These are phyloP conservation scores for Podaxis sp. DNA, from an alignment of 768 basidiomycete species.

Conservation along the genomic window DNA sequence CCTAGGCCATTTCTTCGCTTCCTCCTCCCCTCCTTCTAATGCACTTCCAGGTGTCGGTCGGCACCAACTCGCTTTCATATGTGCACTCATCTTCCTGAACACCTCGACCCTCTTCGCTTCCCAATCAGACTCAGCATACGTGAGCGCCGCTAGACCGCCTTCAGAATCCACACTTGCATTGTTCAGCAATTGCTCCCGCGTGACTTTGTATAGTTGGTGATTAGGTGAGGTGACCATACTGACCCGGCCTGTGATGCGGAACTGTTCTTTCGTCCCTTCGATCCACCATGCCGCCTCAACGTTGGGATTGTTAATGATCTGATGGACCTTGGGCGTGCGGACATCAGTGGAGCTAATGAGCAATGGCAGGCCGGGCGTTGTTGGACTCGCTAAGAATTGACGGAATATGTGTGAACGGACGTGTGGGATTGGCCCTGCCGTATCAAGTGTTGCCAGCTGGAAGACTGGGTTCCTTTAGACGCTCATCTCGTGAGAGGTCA, in stretches of 20 bases:
- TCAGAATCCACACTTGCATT: slow-evolving; percentile 15
- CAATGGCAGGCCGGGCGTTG: slow-evolving; percentile 42
- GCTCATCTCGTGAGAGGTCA: not conserved
- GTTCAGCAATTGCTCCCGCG: slow-evolving; percentile 20
- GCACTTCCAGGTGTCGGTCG: slow-evolving; percentile 60
- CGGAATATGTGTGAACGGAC: slow-evolving; percentile 68
- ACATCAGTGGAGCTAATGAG: slow-evolving; percentile 68
- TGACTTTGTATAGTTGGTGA: slow-evolving; percentile 31
- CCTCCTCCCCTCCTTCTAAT: slow-evolving; percentile 48
- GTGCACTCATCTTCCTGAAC: slow-evolving; percentile 54
- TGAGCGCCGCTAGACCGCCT: slow-evolving; percentile 28
- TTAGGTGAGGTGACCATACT: slow-evolving; percentile 49
- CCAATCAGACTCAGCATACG: slow-evolving; percentile 54
- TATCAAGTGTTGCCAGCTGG: slow-evolving; percentile 57
- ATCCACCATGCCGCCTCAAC: slow-evolving; percentile 78
- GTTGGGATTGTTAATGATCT: slow-evolving; percentile 43
- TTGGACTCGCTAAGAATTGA: slow-evolving; percentile 40
- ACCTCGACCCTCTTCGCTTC: slow-evolving; percentile 54
- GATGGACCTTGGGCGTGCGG: slow-evolving; percentile 62
- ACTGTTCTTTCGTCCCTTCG: slow-evolving; percentile 62
- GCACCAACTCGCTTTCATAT: slow-evolving; percentile 71
- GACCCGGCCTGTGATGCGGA: slow-evolving; percentile 58
- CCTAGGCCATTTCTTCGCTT: slow-evolving; percentile 58
- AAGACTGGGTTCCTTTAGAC: slow-evolving; percentile 35
- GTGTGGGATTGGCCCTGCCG: slow-evolving; percentile 37